Evolutionary conservation across 371 early-diverging fungal genomes (phyloP).

Genomic region (Batkoa obscura): DNA sequence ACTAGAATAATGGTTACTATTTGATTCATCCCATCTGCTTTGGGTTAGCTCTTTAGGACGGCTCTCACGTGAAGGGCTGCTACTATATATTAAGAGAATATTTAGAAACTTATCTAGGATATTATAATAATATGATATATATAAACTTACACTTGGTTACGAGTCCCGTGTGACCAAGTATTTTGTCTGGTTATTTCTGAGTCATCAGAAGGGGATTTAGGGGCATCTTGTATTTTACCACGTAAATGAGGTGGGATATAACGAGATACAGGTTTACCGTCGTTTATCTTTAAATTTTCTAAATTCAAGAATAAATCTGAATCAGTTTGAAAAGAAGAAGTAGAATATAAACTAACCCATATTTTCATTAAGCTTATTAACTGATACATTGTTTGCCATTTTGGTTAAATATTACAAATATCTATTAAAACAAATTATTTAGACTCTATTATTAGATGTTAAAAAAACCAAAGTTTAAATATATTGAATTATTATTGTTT

Average conservation of each 20-base stretch:
- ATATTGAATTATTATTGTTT: too few species aligned
- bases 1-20: neutral
- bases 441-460: too few species aligned
- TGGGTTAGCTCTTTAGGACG: neutral
- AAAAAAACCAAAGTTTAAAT: too few species aligned
- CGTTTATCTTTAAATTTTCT: slow-evolving; percentile 9
- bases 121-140: neutral
- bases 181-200: slow-evolving; percentile 9
- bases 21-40: neutral
- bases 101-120: neutral
- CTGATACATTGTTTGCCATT: too few species aligned
- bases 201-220: too few species aligned
- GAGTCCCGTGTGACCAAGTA: neutral
- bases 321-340: too few species aligned
- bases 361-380: neutral
- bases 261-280: slow-evolving; percentile 12
- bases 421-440: too few species aligned
- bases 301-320: neutral
- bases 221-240: too few species aligned
- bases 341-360: neutral
- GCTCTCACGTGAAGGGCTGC: neutral
- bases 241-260: slow-evolving; percentile 33
- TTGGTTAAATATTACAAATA: too few species aligned
- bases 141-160: neutral
- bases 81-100: neutral